These are phyloP conservation scores for Pseudocercospora vitis DNA, from an alignment of 2,329 filamentous ascomycete species.

Conservation along the genomic window DNA sequence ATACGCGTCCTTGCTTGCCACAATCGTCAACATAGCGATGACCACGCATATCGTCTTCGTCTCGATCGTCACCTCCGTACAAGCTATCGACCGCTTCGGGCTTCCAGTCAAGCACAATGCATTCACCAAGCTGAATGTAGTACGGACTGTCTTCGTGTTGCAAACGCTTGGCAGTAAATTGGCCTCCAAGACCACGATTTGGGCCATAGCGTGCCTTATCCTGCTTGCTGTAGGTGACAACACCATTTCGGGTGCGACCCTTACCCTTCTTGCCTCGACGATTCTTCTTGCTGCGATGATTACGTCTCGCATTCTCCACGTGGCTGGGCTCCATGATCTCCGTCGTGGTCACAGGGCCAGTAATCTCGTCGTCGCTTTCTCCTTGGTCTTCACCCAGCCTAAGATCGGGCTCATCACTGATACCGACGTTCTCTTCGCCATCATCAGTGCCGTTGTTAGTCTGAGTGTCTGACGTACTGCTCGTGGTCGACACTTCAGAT, in stretches of 20 bases:
- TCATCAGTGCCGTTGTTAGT: slow-evolving; percentile 27
- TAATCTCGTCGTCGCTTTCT: slow-evolving; percentile 25
- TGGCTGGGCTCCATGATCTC: slow-evolving; percentile 19
- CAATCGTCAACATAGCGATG: slow-evolving; percentile 52
- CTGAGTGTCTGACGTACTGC: slow-evolving; percentile 20
- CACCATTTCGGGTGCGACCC: slow-evolving; percentile 16
- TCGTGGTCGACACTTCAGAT: slow-evolving; percentile 29
- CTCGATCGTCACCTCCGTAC: slow-evolving; percentile 54
- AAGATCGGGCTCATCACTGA: slow-evolving; percentile 30
- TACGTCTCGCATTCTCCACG: slow-evolving; percentile 8
- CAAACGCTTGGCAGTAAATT: slow-evolving; percentile 12
- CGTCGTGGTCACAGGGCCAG: slow-evolving; percentile 6
- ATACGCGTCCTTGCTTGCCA: slow-evolving; percentile 59
- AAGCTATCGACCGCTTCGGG: slow-evolving; percentile 67
- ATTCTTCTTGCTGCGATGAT: slow-evolving; percentile 24
- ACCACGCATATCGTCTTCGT: slow-evolving; percentile 58
- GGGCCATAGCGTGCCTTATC: slow-evolving; percentile 16
- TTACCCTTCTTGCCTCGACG: slow-evolving; percentile 27
- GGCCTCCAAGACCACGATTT: slow-evolving; percentile 4
- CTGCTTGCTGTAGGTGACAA: slow-evolving; percentile 29
- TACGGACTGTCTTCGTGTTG: slow-evolving; percentile 32
- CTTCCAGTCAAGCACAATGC: slow-evolving; percentile 83
- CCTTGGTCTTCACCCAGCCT: slow-evolving; percentile 19
- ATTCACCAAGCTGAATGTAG: slow-evolving; percentile 74
- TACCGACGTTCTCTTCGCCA: slow-evolving; percentile 29